Evolutionary conservation across 148 eudicot species (phyloP), one percentile per base, ranked within the genome.

Genomic region (Bassia scoparia): DNA sequence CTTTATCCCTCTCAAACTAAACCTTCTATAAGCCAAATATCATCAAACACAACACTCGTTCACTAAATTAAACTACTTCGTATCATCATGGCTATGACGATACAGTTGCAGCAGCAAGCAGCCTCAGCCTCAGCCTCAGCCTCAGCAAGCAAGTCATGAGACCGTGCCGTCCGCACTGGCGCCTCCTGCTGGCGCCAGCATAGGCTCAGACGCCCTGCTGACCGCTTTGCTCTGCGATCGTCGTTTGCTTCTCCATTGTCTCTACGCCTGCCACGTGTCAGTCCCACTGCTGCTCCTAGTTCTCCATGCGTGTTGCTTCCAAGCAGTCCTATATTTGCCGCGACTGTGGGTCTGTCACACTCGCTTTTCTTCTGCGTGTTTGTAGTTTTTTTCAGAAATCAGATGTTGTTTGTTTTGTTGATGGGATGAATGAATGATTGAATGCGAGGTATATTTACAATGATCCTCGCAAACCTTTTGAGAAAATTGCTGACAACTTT

Each of bases 321-420:
- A 95, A 84, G 74, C 92, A 89, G 55, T 65, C 97, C 70, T 95
- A 95, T 73, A 92, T 95, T 21, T 95, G 99, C 81, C 89, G 96
- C 10, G 99, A 95, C 58, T 95, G 99, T 84, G 99, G 99, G 99
- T 95, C 64, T 77, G 80, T 64, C 11, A 18, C 35, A n/a, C n/a
- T n/a, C n/a, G n/a, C n/a, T n/a, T n/a, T n/a, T n/a, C n/a, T n/a
- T n/a, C n/a, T n/a, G n/a, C n/a, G n/a, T n/a, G n/a, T n/a, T n/a
- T n/a, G n/a, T n/a, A n/a, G n/a, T n/a, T n/a, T n/a, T n/a, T n/a
- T n/a, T n/a, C n/a, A n/a, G n/a, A n/a, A n/a, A n/a, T n/a, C 46
- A 41, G 8, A 41, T 8, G 46, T 41, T 41, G 46, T 26, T 26
- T 9, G 0, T 5, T 62, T n/a, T 2, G 3, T 21, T 18, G 46